Evolutionary conservation across 1,284 basidiomycete species (phyloP).

Genomic region (Pholiota adiposa): DNA sequence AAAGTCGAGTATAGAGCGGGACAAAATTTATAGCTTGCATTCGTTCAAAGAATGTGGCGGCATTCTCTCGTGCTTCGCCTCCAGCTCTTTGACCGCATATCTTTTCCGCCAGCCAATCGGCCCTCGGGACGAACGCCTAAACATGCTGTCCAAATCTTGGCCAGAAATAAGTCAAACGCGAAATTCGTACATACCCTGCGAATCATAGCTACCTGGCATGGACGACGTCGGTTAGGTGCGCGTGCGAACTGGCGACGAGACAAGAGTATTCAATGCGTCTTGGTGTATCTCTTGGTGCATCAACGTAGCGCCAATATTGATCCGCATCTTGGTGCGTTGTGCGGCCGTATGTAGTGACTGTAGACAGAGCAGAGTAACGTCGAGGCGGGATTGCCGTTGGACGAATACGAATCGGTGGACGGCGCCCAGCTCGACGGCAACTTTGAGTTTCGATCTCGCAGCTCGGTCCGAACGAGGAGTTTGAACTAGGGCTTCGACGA

Average conservation of each 20-base stretch:
- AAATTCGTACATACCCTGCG: constrained; percentile 14
- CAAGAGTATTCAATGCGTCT: not conserved
- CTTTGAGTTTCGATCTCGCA: not conserved
- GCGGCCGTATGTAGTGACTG: not conserved
- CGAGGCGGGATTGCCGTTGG: not conserved
- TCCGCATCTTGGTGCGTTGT: constrained; percentile 2
- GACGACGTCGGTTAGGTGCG: not conserved
- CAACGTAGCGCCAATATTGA: not conserved
- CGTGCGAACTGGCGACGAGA: constrained; percentile 1
- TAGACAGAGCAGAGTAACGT: not conserved
- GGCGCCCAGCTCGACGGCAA: not conserved
- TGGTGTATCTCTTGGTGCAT: not conserved
- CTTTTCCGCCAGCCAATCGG: not conserved
- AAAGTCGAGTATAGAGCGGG: not conserved
- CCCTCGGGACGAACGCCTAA: constrained; percentile 6
- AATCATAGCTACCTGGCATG: constrained; percentile 11
- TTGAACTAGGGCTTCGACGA: not conserved
- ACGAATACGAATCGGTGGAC: not conserved
- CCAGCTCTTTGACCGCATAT: not conserved
- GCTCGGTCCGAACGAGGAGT: not conserved
- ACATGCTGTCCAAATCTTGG: not conserved
- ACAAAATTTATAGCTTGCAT: too few species aligned
- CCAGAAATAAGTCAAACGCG: constrained; percentile 3
- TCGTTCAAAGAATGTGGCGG: too few species aligned
- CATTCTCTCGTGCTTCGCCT: too few species aligned